Base-by-base conservation (phyloP, 2,329 filamentous ascomycete species). In the Aspergillus ustus region DNA sequence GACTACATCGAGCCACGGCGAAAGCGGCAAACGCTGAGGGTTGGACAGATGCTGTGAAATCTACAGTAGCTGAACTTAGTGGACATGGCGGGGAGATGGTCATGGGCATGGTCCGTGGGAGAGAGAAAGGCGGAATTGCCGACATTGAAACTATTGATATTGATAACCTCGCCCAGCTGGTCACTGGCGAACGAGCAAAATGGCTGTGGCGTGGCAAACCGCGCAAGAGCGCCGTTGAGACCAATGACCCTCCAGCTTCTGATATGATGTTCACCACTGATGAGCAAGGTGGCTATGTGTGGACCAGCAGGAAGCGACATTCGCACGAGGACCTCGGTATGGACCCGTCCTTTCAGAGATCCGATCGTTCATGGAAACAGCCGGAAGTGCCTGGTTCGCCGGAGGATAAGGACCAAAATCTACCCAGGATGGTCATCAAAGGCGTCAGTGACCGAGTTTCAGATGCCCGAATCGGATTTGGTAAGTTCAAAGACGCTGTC, bases 141-240 rank as follows among this genome's bases (percentile, higher is more conserved):
- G 94, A 97, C 69, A 89, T 97, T 40, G 95, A 99, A 78, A 98
- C 93, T 0, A 83, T 92, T 9, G 93, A 98, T 71, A 87, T 97
- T 57, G 93, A 96, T 68, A 88, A 84, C 50, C 96, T 98, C 67
- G 85, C 92, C 52, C 87, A 87, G 62, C 82, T 96, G 28, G 87
- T 90, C 0, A 89, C 89, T 63, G 94, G 95, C 37, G 91, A 95
- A 73, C 87, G 91, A 59, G 84, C 91, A 17, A 97, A 96, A 75
- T 98, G 93, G 92, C 83, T 99, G 2, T 99, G 95, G 95, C 85
- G 91, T 63, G 95, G 94, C 17, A 98, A 97, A 75, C 86, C 91
- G 43, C 87, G 89, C 63, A 92, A 94, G 72, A 84, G 71, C 56
- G 71, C 68, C 17, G 50, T 71, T 17, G 73, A 69, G 29, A 65